Evolutionary conservation across 768 basidiomycete species (phyloP), one percentile per base, ranked within the genome.

Genomic region (Ramaria sp.): DNA sequence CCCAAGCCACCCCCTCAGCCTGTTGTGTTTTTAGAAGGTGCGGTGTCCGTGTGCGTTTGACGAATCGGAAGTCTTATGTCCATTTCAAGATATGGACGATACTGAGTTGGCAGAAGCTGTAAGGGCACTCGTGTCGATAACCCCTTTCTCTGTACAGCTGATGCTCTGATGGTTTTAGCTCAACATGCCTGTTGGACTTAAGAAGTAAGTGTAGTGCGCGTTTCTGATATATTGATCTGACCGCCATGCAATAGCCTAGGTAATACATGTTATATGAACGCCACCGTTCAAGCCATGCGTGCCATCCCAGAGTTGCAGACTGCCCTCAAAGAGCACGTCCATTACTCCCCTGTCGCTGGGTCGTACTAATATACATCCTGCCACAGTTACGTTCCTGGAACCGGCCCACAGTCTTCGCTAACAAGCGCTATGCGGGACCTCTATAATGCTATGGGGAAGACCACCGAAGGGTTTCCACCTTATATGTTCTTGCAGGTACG

Each of bases 181-280:
- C 37, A 76, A 82, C 10, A 77, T 84, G 63, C 91, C 91, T 1
- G 88, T 89, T 53, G 91, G 91, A 15, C 72, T 95, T 51, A 75
- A 73, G 65, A 95, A 95, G 63, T 84, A 63, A 42, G 78, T 57
- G 7, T 31, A 13, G n/a, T 51, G 9, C 9, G 17, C 7, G 17
- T 43, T 2, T n/a, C 42, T 43, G 7, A 19, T 19, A 9, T 43
- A 13, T 19, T 17, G 11, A 13, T 43, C 42, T 22, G 42, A 43
- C 42, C 20, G 7, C 17, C 20, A 3, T 4, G 3, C 22, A 51
- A 17, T 61, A 82, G 80, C 65, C 73, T 94, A 38, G 93, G 95
- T 37, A 97, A 97, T 67, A 97, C 94, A 0, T 97, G 95, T 65
- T 99, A 99, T 72, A 91, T 97, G 86, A 98, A 95, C 67, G 83